A percentile compares a stretch with the other conserved stretches of the same genome.
These are phyloP conservation scores for Pichia kluyveri DNA, from an alignment of 805 yeast species.

Conservation along the genomic window DNA sequence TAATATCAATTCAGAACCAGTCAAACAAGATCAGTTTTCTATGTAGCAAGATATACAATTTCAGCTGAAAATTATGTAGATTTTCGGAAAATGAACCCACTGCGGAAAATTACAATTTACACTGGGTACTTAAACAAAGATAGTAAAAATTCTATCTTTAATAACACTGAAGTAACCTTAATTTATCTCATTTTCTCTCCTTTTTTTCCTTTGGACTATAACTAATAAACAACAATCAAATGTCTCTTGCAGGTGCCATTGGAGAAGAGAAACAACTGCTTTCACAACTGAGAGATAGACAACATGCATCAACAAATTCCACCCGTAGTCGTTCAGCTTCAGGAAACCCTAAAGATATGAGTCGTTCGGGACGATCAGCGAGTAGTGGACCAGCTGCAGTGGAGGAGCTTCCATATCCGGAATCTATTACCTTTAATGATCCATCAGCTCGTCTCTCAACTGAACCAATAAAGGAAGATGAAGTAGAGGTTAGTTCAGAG, in stretches of 20 bases:
- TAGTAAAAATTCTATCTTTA: no score
- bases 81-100: no score
- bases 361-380: constrained; percentile 5
- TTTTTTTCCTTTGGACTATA: no score
- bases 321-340: constrained; percentile 16
- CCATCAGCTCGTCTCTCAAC: constrained; percentile 53
- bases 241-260: constrained; percentile 28
- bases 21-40: no score
- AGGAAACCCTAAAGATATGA: constrained; percentile 6
- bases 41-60: no score
- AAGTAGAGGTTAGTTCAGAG: constrained; percentile 36
- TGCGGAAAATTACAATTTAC: no score
- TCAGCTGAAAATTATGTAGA: no score
- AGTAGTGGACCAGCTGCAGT: constrained; percentile 4
- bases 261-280: constrained; percentile 26
- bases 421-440: constrained; percentile 64
- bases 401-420: constrained; percentile 7
- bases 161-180: no score
- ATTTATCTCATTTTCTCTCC: no score
- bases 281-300: constrained; percentile 24
- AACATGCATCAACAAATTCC: constrained; percentile 7
- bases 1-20: no score
- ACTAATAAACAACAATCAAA: not conserved
- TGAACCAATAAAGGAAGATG: constrained; percentile 5
- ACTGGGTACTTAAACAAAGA: no score